Evolutionary conservation across 805 yeast species (phyloP).

Genomic region (Vanderwaltozyma verrucispora): DNA sequence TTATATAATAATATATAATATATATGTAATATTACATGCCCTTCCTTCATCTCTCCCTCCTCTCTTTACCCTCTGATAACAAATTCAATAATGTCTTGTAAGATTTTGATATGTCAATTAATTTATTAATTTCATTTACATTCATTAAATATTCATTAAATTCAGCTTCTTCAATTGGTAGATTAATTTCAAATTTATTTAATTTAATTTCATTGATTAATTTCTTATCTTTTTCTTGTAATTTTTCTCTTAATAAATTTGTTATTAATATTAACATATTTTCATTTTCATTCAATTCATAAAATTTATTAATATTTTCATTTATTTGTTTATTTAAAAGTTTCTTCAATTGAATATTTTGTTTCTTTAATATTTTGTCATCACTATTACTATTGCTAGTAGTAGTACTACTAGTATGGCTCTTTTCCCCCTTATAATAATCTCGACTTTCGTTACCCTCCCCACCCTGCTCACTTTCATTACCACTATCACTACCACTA

Average conservation of each 20-base stretch:
- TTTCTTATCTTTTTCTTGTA: background rate
- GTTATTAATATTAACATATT: background rate
- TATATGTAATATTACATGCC: no score
- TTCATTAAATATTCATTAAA: slow-evolving; percentile 10
- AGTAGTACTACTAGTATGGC: no score
- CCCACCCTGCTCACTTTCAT: background rate
- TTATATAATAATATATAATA: no score
- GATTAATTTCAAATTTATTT: slow-evolving; percentile 1
- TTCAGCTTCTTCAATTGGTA: slow-evolving; percentile 11
- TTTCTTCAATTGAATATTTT: slow-evolving; percentile 8
- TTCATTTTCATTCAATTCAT: background rate
- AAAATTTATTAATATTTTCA: background rate
- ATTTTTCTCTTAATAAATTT: background rate
- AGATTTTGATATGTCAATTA: background rate
- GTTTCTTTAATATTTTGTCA: slow-evolving; percentile 3
- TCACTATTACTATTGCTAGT: background rate
- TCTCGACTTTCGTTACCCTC: background rate
- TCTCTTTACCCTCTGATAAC: no score
- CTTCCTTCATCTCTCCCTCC: no score
- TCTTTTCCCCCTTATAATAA: background rate
- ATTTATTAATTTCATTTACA: slow-evolving; percentile 1
- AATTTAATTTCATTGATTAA: background rate
- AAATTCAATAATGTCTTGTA: background rate
- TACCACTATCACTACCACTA: background rate
- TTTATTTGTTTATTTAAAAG: background rate